phyloP scores from a whole-genome alignment of 129 eudicot genomes.

The Dittrichia graveolens region DNA sequence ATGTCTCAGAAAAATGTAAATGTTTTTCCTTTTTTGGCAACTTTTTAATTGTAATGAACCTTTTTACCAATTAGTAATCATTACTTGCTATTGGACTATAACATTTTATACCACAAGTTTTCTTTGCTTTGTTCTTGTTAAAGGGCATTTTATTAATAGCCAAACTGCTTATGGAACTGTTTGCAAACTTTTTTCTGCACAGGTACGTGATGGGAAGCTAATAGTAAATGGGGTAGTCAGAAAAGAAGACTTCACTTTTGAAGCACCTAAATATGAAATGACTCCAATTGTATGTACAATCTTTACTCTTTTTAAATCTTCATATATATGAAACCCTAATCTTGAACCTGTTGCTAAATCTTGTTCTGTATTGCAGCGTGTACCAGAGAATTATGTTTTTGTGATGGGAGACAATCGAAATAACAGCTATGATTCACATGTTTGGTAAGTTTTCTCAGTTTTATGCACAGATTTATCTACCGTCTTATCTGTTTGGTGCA shows the following conservation, averaged over 20 bases:
- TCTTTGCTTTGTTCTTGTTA: too few relatives aligned
- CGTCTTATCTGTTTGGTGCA: neutral
- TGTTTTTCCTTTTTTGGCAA: neutral
- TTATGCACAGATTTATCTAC: neutral
- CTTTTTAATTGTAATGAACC: too few relatives aligned
- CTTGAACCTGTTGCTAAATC: slow-evolving; percentile 8
- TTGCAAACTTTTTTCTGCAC: slow-evolving; percentile 30
- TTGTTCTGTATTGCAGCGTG: slow-evolving; percentile 53
- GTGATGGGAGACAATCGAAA: slow-evolving; percentile 99
- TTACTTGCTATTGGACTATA: too few relatives aligned
- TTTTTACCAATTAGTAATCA: too few relatives aligned
- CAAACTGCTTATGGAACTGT: neutral
- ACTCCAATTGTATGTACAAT: slow-evolving; percentile 56
- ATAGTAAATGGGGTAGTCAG: slow-evolving; percentile 80
- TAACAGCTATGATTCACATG: slow-evolving; percentile 96
- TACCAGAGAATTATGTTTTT: slow-evolving; percentile 86
- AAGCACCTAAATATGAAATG: slow-evolving; percentile 92
- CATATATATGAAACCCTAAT: neutral
- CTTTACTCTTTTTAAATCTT: slow-evolving; percentile 10
- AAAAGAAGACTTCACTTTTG: slow-evolving; percentile 70
- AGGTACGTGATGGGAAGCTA: slow-evolving; percentile 89
- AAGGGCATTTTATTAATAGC: neutral
- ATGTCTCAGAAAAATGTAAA: neutral
- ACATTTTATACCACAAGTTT: too few relatives aligned
- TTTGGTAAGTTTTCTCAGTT: slow-evolving; percentile 58